Evolutionary conservation across 2,329 filamentous ascomycete genomes (phyloP).

Genomic region (Exophiala sp.): DNA sequence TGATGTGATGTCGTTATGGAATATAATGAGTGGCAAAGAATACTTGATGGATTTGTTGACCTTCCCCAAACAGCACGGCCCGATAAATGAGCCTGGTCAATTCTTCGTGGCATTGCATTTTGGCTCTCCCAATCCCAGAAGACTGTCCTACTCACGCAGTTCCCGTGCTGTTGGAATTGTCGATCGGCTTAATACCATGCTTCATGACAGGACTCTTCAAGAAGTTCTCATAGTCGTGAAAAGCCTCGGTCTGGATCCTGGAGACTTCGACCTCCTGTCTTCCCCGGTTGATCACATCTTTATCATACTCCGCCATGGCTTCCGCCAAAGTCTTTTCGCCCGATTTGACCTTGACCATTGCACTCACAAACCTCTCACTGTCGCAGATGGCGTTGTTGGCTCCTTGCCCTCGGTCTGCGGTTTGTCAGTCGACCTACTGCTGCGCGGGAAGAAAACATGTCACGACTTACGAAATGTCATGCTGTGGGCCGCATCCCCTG

Average conservation of each 20-base stretch:
- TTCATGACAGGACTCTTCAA: slow-evolving; percentile 22
- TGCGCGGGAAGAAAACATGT: neutral
- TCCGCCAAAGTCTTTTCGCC: slow-evolving; percentile 14
- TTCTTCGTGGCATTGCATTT: no score
- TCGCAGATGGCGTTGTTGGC: slow-evolving; percentile 25
- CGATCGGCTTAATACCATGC: slow-evolving; percentile 21
- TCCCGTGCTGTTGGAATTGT: neutral
- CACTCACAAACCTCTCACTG: slow-evolving; percentile 19
- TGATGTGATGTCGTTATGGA: no score
- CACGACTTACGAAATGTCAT: slow-evolving; percentile 32
- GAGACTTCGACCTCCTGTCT: slow-evolving; percentile 21
- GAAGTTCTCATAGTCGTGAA: slow-evolving; percentile 20
- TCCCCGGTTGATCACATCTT: slow-evolving; percentile 18
- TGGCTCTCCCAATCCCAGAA: no score
- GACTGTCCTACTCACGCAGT: slow-evolving; percentile 6
- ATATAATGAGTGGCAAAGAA: no score
- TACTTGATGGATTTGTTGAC: no score
- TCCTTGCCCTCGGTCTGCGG: slow-evolving; percentile 23
- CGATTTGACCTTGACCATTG: slow-evolving; percentile 20
- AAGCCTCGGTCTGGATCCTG: slow-evolving; percentile 17
- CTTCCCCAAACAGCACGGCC: no score
- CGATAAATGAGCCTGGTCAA: no score
- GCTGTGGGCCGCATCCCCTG: slow-evolving; percentile 58
- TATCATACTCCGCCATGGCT: slow-evolving; percentile 21
- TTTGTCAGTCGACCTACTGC: slow-evolving; percentile 46